A percentile compares a stretch with the other conserved stretches of the same genome.
Evolutionary conservation across 2,329 filamentous ascomycete genomes (phyloP).

Genomic region (Cladosporium sp.): DNA sequence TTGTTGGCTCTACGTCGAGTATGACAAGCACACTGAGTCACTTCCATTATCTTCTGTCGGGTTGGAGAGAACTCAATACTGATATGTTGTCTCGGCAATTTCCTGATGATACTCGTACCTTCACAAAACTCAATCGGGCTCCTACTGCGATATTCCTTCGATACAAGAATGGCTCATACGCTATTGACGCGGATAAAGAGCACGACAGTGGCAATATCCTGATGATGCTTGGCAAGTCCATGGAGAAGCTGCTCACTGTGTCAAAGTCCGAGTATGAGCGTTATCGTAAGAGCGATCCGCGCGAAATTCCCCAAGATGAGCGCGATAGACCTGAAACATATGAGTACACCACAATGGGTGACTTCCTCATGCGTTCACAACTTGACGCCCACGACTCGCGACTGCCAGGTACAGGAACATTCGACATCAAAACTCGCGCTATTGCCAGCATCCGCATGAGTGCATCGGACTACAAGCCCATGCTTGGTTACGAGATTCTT

Average conservation of each 20-base stretch:
- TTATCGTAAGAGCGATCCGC: conserved; percentile 66
- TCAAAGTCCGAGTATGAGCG: conserved; percentile 79
- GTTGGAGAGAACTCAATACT: conserved; percentile 70
- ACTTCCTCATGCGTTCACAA: conserved; percentile 93
- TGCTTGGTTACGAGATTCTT: conserved; percentile 82
- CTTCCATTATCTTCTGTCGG: conserved; percentile 86
- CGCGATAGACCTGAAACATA: conserved; percentile 70
- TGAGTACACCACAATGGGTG: conserved; percentile 80
- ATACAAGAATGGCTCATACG: conserved; percentile 80
- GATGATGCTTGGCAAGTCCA: conserved; percentile 87
- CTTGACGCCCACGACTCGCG: conserved; percentile 84
- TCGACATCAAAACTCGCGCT: conserved; percentile 92
- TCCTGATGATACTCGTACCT: conserved; percentile 55
- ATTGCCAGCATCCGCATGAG: conserved; percentile 92
- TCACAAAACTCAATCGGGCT: conserved; percentile 66
- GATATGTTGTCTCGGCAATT: conserved; percentile 66
- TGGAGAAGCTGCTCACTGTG: conserved; percentile 90
- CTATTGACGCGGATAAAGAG: conserved; percentile 93
- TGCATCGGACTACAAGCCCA: conserved; percentile 63
- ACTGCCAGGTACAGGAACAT: conserved; percentile 86
- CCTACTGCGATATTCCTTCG: conserved; percentile 79
- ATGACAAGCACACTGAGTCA: conserved; percentile 86
- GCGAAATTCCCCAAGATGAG: conserved; percentile 67
- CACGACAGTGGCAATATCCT: conserved; percentile 80
- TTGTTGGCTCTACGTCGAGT: conserved; percentile 92